Base-by-base conservation (phyloP, 208 protist species). In the Acanthamoeba triangularis region DNA sequence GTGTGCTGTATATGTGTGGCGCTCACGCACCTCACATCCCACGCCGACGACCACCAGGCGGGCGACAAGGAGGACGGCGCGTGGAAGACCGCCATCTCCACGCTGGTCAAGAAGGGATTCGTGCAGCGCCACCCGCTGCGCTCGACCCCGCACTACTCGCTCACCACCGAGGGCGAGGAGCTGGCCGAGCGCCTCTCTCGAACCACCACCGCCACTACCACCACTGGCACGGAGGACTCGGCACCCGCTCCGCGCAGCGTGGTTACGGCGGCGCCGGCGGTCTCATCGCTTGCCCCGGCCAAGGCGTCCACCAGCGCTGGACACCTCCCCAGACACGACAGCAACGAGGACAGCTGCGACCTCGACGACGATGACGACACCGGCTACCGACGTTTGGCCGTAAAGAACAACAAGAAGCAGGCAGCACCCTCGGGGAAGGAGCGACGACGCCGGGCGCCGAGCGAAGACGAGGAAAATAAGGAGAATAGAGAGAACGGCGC, bases 31-130 rank as follows among this genome's bases (percentile, higher is more conserved):
- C 28, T 67, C 59, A 80, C 28, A 13, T 37, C n/a, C 69, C 14
- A 80, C 35, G 69, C n/a, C 14, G 3, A 16, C 33, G 35, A 80
- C 59, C n/a, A n/a, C n/a, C 59, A 30, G 59, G 6, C 28, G 59
- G 65, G 23, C 18, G 30, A 74, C 84, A 90, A 25, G 2, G 84
- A 90, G 10, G 84, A 90, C 18, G 84, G 54, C 5, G 33, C 47
- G 30, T 90, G 84, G 84, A 90, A 90, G 54, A 69, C 84, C 28
- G 84, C 84, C n/a, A 67, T 90, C 10, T 67, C 54, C 16, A 90
- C 84, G 52, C 84, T 90, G 20, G 37, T 65, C 56, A 61, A 90
- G 54, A 61, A 67, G 56, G 84, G 84, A 14, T 30, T 90, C 16
- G 84, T 67, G 28, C 84, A 69, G 30, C 84, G 84, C 3, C 84